A percentile compares a stretch with the other conserved stretches of the same genome.
Conservation (phyloP, 345 rosid species). For the Linum trigynum region DNA sequence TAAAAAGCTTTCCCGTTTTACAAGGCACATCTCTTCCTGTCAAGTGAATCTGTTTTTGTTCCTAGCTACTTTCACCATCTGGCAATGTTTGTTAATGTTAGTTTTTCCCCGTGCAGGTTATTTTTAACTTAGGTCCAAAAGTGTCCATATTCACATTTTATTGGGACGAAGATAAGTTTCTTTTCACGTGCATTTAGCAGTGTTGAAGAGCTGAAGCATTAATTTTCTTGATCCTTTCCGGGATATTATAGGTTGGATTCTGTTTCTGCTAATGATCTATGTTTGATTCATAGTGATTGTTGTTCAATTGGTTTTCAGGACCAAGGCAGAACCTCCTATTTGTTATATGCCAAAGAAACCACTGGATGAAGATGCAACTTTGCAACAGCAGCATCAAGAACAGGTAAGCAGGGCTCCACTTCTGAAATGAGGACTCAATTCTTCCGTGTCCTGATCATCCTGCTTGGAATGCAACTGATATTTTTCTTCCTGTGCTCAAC, state of each 20-base stretch:
- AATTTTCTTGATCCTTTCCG: slow-evolving; percentile 23
- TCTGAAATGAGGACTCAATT: background rate
- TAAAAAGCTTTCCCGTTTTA: slow-evolving; percentile 75
- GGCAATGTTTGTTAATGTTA: slow-evolving; percentile 10
- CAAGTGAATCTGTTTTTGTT: background rate
- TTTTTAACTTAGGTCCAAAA: slow-evolving; percentile 94
- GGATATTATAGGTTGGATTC: slow-evolving; percentile 30
- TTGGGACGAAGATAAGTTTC: slow-evolving; percentile 95
- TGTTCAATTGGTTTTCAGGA: slow-evolving; percentile 46
- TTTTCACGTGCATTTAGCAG: slow-evolving; percentile 50
- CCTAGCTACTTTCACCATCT: background rate
- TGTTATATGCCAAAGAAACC: slow-evolving; percentile 66
- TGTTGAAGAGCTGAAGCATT: slow-evolving; percentile 35
- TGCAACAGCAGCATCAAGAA: slow-evolving; percentile 55
- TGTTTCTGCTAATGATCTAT: background rate
- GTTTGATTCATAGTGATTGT: slow-evolving; percentile 4
- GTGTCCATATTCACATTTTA: slow-evolving; percentile 97
- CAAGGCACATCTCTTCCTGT: slow-evolving; percentile 44
- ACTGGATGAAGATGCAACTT: slow-evolving; percentile 46
- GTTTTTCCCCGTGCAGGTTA: slow-evolving; percentile 66
- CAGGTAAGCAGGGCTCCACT: slow-evolving; percentile 32
- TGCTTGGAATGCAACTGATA: background rate
- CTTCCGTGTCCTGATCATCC: background rate
- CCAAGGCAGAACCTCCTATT: slow-evolving; percentile 77
- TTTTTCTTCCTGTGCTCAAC: background rate